Conservation (phyloP, 345 rosid genomes). For the Eucalyptus caleyi region DNA sequence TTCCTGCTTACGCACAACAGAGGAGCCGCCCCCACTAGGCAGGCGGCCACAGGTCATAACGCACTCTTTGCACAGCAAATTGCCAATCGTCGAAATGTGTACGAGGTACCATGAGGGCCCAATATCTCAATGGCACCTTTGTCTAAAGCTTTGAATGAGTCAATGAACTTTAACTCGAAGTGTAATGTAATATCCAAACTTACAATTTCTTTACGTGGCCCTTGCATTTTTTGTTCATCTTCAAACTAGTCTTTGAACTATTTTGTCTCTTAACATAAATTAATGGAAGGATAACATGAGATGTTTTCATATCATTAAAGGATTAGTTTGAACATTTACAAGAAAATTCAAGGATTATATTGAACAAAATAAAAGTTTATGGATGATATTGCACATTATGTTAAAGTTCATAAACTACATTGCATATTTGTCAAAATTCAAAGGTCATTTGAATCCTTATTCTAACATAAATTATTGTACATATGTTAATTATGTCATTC, state of each 20-base stretch:
- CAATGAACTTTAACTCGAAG: rapidly evolving
- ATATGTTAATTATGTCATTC: neutral
- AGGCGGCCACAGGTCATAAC: too few relatives aligned
- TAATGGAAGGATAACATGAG: neutral
- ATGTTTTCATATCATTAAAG: neutral
- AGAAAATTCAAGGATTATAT: rapidly evolving
- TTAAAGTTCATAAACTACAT: neutral
- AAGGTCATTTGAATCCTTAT: neutral
- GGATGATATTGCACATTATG: rapidly evolving
- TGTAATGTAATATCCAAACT: rapidly evolving
- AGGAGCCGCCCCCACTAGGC: too few relatives aligned
- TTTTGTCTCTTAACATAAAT: neutral
- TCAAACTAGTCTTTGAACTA: neutral
- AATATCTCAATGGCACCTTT: too few relatives aligned
- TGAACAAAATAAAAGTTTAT: neutral
- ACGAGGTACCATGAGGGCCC: too few relatives aligned
- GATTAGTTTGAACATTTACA: neutral
- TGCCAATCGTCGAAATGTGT: too few relatives aligned
- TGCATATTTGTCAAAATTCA: neutral
- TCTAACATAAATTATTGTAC: neutral
- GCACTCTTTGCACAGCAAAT: too few relatives aligned
- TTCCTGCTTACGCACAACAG: too few relatives aligned
- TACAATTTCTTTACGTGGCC: rapidly evolving
- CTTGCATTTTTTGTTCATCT: neutral
- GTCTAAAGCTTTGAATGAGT: too few relatives aligned